Evolutionary conservation across 495 filamentous ascomycete species (phyloP).

Genomic region (Halenospora varia): DNA sequence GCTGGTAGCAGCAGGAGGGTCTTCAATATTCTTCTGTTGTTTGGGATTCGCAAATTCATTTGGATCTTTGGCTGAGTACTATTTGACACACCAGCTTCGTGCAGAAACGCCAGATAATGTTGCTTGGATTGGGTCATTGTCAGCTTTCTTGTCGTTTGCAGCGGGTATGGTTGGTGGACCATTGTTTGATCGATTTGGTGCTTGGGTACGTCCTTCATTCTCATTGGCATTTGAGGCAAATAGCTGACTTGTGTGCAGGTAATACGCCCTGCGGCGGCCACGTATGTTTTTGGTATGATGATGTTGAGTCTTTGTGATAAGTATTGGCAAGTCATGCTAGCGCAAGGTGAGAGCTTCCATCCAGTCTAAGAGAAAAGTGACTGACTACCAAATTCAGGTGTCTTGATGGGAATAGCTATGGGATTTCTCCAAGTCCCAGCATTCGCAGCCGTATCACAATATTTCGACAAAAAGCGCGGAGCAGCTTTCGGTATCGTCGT

Average conservation of each 20-base stretch:
- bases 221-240: slow-evolving; percentile 25
- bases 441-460: slow-evolving; percentile 63
- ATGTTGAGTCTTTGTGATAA: slow-evolving; percentile 57
- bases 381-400: no score
- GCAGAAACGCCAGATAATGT: slow-evolving; percentile 58
- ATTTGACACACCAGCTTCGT: slow-evolving; percentile 44
- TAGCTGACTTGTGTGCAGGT: slow-evolving; percentile 25
- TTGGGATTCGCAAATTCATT: slow-evolving; percentile 64
- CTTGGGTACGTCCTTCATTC: slow-evolving; percentile 28
- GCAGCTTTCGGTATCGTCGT: slow-evolving; percentile 66
- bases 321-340: slow-evolving; percentile 72
- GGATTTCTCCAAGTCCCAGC: slow-evolving; percentile 68
- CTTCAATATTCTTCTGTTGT: slow-evolving; percentile 46
- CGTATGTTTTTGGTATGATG: slow-evolving; percentile 62
- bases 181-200: slow-evolving; percentile 48
- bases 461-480: slow-evolving; percentile 65
- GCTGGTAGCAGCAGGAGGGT: slow-evolving; percentile 27
- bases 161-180: slow-evolving; percentile 42
- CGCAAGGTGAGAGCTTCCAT: no score
- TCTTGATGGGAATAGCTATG: slow-evolving; percentile 66
- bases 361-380: no score
- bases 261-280: slow-evolving; percentile 28
- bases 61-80: slow-evolving; percentile 61
- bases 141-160: slow-evolving; percentile 44
- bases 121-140: slow-evolving; percentile 68